phyloP scores from a whole-genome alignment of 768 basidiomycete species.

The Xanthoconium purpureum region DNA sequence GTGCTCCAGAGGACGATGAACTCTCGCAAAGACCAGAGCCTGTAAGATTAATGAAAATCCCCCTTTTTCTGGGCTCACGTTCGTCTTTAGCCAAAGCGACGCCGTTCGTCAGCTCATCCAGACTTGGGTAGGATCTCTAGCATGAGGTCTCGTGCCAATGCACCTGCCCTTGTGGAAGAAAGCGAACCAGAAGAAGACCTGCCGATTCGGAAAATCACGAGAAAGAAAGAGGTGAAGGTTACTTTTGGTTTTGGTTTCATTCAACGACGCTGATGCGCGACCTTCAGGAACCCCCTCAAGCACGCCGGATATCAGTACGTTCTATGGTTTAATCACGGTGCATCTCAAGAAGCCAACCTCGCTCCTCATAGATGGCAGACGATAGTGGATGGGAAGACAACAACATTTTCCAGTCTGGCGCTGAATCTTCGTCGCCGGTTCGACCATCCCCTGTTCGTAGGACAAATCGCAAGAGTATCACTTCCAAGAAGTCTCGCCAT shows the following conservation, averaged over 20 bases:
- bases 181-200: constrained; percentile 71
- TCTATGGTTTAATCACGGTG: constrained; percentile 23
- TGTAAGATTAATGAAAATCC: constrained; percentile 37
- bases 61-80: constrained; percentile 12
- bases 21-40: constrained; percentile 49
- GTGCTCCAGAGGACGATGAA: constrained; percentile 46
- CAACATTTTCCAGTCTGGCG: constrained; percentile 88
- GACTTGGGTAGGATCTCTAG: constrained; percentile 50
- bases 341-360: constrained; percentile 6
- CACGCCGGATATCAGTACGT: constrained; percentile 53
- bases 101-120: constrained; percentile 78
- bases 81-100: constrained; percentile 62
- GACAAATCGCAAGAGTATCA: constrained; percentile 38
- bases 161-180: constrained; percentile 59
- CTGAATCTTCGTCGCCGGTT: constrained; percentile 77
- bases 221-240: constrained; percentile 53
- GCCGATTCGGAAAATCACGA: constrained; percentile 57
- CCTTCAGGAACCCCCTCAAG: constrained; percentile 45
- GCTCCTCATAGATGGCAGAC: constrained; percentile 37
- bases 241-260: neutral
- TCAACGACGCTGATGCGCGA: constrained; percentile 27
- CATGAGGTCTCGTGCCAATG: constrained; percentile 33
- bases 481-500: constrained; percentile 55
- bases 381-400: constrained; percentile 91
- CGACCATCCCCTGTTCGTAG: constrained; percentile 58